Conservation (phyloP, 2,329 filamentous ascomycete species). For the Blastomyces parvus region DNA sequence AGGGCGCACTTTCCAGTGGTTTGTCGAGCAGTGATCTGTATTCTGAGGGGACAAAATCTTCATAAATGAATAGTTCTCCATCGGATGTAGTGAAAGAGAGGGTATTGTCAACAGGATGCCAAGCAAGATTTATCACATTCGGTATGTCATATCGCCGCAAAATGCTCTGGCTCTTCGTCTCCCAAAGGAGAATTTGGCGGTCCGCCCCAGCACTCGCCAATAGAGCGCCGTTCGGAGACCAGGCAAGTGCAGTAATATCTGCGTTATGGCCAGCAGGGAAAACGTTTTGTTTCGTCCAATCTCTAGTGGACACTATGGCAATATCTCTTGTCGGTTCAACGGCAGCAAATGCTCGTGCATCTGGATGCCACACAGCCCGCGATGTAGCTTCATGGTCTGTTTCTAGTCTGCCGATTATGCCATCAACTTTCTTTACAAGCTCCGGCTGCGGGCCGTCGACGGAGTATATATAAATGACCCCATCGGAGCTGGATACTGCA, state of each 20-base stretch:
- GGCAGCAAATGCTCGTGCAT: slow-evolving; percentile 81
- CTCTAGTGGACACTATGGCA: slow-evolving; percentile 74
- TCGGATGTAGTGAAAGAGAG: slow-evolving; percentile 86
- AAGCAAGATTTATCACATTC: slow-evolving; percentile 75
- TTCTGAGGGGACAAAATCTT: slow-evolving; percentile 44
- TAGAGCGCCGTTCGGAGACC: slow-evolving; percentile 91
- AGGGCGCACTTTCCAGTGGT: slow-evolving; percentile 64
- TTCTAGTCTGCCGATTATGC: slow-evolving; percentile 70
- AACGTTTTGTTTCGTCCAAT: slow-evolving; percentile 76
- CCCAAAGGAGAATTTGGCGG: slow-evolving; percentile 59
- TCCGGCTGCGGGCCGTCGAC: slow-evolving; percentile 68
- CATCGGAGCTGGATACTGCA: slow-evolving; percentile 78
- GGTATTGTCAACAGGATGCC: slow-evolving; percentile 85
- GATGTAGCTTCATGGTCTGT: slow-evolving; percentile 67
- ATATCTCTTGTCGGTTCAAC: slow-evolving; percentile 74
- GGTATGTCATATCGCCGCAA: slow-evolving; percentile 68
- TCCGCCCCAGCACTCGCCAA: slow-evolving; percentile 55
- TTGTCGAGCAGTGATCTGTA: slow-evolving; percentile 42
- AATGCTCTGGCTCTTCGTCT: slow-evolving; percentile 75
- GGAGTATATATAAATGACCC: slow-evolving; percentile 82
- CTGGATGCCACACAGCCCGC: slow-evolving; percentile 79
- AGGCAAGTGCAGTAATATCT: slow-evolving; percentile 77
- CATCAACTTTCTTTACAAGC: slow-evolving; percentile 73
- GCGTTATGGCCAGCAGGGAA: slow-evolving; percentile 74
- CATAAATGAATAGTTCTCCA: slow-evolving; percentile 86